These are phyloP conservation scores for Thermothelomyces thermophilus DNA, from an alignment of 2,329 filamentous ascomycete genomes.

Conservation along the genomic window DNA sequence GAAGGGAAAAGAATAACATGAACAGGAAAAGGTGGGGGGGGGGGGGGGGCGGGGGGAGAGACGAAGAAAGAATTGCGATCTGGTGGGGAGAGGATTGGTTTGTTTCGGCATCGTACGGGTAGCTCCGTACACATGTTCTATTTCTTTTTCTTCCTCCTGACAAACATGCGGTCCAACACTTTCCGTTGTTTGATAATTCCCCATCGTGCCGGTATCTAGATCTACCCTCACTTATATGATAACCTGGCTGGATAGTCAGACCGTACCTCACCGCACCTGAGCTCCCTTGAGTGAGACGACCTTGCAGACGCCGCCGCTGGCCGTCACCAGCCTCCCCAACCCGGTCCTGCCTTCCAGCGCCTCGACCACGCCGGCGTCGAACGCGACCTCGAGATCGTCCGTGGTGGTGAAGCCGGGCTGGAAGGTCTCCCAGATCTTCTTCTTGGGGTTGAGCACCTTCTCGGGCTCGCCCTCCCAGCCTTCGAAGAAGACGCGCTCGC, in stretches of 20 bases:
- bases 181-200: too few relatives aligned
- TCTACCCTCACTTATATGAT: too few relatives aligned
- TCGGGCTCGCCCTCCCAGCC: slow-evolving; percentile 93
- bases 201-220: too few relatives aligned
- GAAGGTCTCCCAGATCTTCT: slow-evolving; percentile 97
- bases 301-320: slow-evolving; percentile 71
- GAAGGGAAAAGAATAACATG: background rate
- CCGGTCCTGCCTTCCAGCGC: slow-evolving; percentile 63
- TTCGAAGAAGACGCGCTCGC: slow-evolving; percentile 87
- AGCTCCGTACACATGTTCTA: background rate
- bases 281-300: slow-evolving; percentile 76
- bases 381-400: slow-evolving; percentile 71
- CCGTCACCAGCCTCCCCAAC: slow-evolving; percentile 63
- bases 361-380: slow-evolving; percentile 72
- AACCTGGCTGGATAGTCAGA: background rate
- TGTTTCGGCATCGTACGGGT: background rate
- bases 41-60: too few relatives aligned
- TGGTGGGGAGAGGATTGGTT: background rate
- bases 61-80: too few relatives aligned
- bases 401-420: slow-evolving; percentile 95
- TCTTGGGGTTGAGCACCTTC: slow-evolving; percentile 93
- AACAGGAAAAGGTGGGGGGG: too few relatives aligned
- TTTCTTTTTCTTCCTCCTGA: background rate
- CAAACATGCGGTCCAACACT: too few relatives aligned
- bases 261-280: slow-evolving; percentile 61